Evolutionary conservation across 2,329 filamentous ascomycete species (phyloP).

Genomic region (Diaporthe caulivora): DNA sequence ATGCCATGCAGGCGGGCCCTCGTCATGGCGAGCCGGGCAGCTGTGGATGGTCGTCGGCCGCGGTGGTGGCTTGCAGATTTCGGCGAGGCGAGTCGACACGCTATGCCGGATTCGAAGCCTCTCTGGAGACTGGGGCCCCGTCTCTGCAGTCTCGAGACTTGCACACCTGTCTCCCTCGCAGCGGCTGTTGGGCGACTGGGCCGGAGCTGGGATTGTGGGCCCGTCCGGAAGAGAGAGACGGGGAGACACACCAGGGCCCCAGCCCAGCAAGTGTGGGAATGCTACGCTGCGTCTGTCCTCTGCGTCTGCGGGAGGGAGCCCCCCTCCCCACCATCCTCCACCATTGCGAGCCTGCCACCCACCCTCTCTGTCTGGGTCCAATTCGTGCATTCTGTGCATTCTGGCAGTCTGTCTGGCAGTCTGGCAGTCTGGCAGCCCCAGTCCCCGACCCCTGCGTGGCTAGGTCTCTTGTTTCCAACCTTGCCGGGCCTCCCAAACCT

Average conservation of each 20-base stretch:
- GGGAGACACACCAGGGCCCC: constrained; percentile 12
- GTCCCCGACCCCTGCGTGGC: constrained; percentile 33
- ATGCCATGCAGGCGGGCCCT: background rate
- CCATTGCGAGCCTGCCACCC: background rate
- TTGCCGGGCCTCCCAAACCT: constrained; percentile 11
- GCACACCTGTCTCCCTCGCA: constrained; percentile 29
- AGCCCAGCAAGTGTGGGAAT: constrained; percentile 13
- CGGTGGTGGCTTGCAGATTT: constrained; percentile 25
- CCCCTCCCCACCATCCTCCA: constrained; percentile 20
- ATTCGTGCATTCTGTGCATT: background rate
- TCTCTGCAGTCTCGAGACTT: background rate
- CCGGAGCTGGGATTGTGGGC: constrained; percentile 26
- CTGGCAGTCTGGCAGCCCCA: constrained; percentile 24
- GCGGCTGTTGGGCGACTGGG: constrained; percentile 32
- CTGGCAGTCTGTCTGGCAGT: background rate
- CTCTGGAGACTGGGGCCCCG: background rate
- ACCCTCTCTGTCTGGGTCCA: background rate
- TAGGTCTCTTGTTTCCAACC: constrained; percentile 32
- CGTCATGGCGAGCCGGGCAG: background rate
- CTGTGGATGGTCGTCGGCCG: constrained; percentile 7
- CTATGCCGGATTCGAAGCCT: constrained; percentile 28
- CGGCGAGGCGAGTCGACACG: constrained; percentile 25
- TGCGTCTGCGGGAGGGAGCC: constrained; percentile 32
- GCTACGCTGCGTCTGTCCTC: background rate
- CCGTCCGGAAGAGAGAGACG: background rate